Base-by-base conservation (phyloP, 2,329 filamentous ascomycete species). In the Fusarium tuaranense region DNA sequence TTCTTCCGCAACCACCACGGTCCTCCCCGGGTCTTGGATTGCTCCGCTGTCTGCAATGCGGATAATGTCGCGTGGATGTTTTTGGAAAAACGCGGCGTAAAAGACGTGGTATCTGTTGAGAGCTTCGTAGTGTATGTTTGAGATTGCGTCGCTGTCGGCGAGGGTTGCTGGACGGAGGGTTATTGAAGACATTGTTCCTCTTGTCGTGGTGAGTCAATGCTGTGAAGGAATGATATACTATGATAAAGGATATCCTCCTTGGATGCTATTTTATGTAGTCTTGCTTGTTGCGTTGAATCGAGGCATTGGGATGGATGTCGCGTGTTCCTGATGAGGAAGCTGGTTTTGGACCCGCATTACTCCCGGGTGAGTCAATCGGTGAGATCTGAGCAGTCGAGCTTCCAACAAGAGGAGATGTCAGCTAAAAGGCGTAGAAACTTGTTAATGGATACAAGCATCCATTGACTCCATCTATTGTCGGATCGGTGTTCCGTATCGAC, bases 11-110 rank as follows among this genome's bases (percentile, higher is more conserved):
- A 65, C 38, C n/a, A 78, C 76, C 18, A 78, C 77, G 10, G 36
- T 34, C 58, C 41, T 32, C 13, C 53, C 46, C 22, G 71, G 73
- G 27, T 76, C 70, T 16, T 68, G 70, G 27, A 78, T 30, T 12
- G 73, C 73, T 9, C 22, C 64, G 13, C 46, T 63, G 4, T 72
- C 76, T 8, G 70, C 69, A 7, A 75, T 32, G 9, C 63, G 69
- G 46, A 78, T 65, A 0, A 76, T 27, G 13, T 78, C 73, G 39
- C 64, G 44, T 14, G 76, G 75, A 46, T 78, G 67, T 0, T n/a
- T 55, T 32, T 69, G 58, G 27, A 78, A 77, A 63, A 78, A 68
- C 13, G 73, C 75, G 9, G 65, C 75, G 48, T 78, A 78, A 46
- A 78, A 78, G 2, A 68, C 65, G 39, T 78, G 65, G 36, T 76